Evolutionary conservation across 106 monocot genomes (phyloP), one percentile per base, ranked within the genome.

Genomic region (Iris macrosiphon): DNA sequence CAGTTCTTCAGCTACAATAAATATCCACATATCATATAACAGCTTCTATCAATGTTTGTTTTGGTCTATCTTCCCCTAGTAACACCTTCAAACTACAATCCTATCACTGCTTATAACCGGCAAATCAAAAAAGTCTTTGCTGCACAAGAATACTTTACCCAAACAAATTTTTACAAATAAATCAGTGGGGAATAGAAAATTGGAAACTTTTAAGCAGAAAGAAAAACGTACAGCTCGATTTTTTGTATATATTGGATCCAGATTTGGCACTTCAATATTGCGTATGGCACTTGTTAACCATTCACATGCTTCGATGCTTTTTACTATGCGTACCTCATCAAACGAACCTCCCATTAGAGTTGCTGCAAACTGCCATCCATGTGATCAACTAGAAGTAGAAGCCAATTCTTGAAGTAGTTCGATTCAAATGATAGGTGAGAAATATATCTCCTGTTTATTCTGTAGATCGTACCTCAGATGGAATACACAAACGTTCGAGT

Each of bases 301-400:
- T 67, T 96, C 96, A 73, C 90, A 96, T 53, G 90, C 83, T 71
- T 96, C 96, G 59, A 96, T 63, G 44, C 74, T 86, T 57, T 86
- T 80, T 28, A 80, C 48, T 85, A 96, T 82, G 26, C 63, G 72
- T 24, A 60, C 56, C 32, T 96, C 96, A 64, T 90, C 90, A 55
- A 96, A 87, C 48, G 83, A 80, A 35, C 86, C 86, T 57, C 75
- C 83, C 34, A 75, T 90, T 40, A 96, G 60, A 58, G 66, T 68
- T 80, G 79, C 65, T 64, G 77, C 77, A 71, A 58, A 80, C 96
- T 96, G 79, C 32, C 38, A 71, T 60, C 38, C n/a, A 57, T 24
- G 40, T 9, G 26, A 78, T 32, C 16, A 2, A 66, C n/a, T 21
- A 69, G 25, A 51, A 63, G 28, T 51, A 69, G 25, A 51, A 63